phyloP scores from a whole-genome alignment of 805 yeast genomes.

The Saccharomyces jurei region DNA sequence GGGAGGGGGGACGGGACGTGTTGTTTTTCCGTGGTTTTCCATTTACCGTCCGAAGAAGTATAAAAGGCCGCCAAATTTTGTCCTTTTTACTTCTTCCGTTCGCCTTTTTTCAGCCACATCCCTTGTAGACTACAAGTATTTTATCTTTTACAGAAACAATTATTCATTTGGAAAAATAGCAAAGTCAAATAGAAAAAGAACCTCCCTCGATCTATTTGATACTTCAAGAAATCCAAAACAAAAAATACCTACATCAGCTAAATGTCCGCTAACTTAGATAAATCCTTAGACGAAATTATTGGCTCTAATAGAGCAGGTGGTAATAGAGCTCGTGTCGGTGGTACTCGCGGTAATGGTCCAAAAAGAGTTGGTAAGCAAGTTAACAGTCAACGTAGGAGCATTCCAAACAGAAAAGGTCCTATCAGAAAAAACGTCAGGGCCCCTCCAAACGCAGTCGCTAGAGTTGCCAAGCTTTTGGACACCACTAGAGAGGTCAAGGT shows the following conservation, averaged over 20 bases:
- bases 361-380: conserved; percentile 30
- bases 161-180: no score
- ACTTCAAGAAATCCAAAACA: background rate
- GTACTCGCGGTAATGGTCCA: conserved; percentile 31
- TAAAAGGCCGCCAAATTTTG: background rate
- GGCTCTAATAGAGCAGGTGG: conserved; percentile 41
- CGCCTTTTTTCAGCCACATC: background rate
- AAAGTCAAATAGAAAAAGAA: background rate
- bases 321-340: conserved; percentile 20
- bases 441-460: conserved; percentile 29
- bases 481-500: conserved; percentile 66
- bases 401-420: conserved; percentile 12
- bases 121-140: background rate
- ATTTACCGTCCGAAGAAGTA: background rate
- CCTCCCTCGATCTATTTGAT: conserved; percentile 2
- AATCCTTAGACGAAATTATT: conserved; percentile 91
- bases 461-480: conserved; percentile 36
- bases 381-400: conserved; percentile 20
- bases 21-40: background rate
- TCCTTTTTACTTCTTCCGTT: background rate
- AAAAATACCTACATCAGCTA: conserved; percentile 4
- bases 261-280: conserved; percentile 81
- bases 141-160: background rate
- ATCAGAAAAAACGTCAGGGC: conserved; percentile 16
- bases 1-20: background rate